phyloP scores from a whole-genome alignment of 345 rosid genomes.

The Erodium maritimum region DNA sequence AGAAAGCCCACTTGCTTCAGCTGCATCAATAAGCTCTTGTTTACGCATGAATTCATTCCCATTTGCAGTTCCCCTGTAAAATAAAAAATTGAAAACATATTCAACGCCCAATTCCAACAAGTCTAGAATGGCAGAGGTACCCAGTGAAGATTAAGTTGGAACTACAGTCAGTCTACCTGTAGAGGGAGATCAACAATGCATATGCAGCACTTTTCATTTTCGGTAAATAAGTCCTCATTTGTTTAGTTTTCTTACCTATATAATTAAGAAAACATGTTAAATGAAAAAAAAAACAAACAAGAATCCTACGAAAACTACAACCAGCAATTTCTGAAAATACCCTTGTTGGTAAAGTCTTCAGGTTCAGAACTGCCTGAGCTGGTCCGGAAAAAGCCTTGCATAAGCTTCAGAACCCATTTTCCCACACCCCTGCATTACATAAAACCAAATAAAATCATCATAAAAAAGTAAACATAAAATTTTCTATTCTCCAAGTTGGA shows the following conservation, averaged over 20 bases:
- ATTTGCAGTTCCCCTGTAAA: constrained; percentile 41
- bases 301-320: constrained; percentile 5
- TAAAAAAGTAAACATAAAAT: no score
- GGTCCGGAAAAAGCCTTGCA: constrained; percentile 50
- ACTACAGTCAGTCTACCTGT: constrained; percentile 37
- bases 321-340: constrained; percentile 14
- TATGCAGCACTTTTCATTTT: constrained; percentile 77
- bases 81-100: background rate
- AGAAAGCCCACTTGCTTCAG: constrained; percentile 95
- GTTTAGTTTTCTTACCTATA: constrained; percentile 44
- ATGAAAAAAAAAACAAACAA: background rate
- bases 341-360: constrained; percentile 33
- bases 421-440: constrained; percentile 68
- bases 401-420: constrained; percentile 63
- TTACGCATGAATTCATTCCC: constrained; percentile 70
- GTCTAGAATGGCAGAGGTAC: background rate
- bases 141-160: background rate
- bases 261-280: constrained; percentile 1
- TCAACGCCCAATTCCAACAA: constrained; percentile 5
- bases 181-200: constrained; percentile 63
- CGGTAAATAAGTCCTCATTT: constrained; percentile 48
- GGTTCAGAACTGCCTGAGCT: constrained; percentile 38
- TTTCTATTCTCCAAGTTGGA: no score
- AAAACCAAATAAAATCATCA: background rate
- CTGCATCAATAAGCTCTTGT: constrained; percentile 83